phyloP scores from a whole-genome alignment of 2,329 filamentous ascomycete species.

The Phyllosticta citriasiana region DNA sequence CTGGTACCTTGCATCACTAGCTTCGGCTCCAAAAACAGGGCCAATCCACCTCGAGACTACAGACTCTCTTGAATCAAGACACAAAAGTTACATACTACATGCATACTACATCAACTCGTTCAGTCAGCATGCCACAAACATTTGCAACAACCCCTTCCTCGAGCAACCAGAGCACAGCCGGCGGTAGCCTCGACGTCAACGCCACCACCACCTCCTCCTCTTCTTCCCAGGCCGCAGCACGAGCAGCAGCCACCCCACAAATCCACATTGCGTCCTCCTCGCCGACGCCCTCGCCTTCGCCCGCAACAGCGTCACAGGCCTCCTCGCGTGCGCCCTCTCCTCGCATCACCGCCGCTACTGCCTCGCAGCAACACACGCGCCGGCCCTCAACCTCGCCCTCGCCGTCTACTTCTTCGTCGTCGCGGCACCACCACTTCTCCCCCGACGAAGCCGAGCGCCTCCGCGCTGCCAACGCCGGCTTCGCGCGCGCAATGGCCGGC shows the following conservation, averaged over 20 bases:
- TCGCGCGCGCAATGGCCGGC: background rate
- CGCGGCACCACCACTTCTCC: background rate
- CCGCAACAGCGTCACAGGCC: background rate
- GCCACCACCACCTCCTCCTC: background rate
- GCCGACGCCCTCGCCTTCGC: background rate
- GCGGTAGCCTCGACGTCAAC: background rate
- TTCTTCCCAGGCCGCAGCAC: background rate
- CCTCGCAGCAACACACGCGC: background rate
- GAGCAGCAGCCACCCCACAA: background rate
- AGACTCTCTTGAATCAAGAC: background rate
- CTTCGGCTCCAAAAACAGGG: background rate
- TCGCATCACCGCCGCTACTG: background rate
- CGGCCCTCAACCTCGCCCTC: background rate
- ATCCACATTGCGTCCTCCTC: background rate
- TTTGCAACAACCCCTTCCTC: background rate
- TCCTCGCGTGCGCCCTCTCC: background rate
- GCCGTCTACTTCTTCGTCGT: background rate
- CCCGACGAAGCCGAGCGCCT: background rate
- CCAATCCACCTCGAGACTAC: background rate
- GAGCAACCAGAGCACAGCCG: background rate
- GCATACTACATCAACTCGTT: background rate
- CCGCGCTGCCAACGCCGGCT: background rate
- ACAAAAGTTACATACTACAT: background rate
- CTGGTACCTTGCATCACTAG: background rate
- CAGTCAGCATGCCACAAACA: background rate